Percentiles rank a stretch among this genome's conserved stretches.
Evolutionary conservation across 2,329 filamentous ascomycete species (phyloP).

Genomic region (Neonectria sp.): DNA sequence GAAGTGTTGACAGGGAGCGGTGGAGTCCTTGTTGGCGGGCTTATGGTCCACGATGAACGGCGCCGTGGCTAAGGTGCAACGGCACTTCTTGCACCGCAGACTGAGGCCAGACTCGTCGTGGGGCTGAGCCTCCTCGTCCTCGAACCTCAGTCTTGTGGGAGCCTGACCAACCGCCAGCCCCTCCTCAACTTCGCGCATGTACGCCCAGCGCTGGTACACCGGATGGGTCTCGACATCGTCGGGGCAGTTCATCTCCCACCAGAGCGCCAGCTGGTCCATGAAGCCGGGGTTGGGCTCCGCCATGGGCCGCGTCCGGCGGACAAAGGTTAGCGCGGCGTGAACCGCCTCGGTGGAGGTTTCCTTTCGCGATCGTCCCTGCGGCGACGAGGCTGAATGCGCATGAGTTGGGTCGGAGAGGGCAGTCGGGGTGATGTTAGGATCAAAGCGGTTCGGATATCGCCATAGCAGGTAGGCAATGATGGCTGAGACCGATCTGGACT

Average conservation of each 20-base stretch:
- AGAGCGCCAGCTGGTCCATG: slow-evolving; percentile 89
- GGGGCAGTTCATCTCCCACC: slow-evolving; percentile 89
- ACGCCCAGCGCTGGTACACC: slow-evolving; percentile 82
- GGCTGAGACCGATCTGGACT: slow-evolving; percentile 90
- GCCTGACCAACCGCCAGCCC: slow-evolving; percentile 81
- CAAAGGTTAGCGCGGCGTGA: slow-evolving; percentile 74
- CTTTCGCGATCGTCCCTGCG: slow-evolving; percentile 43
- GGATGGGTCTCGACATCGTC: slow-evolving; percentile 76
- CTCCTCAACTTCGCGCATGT: slow-evolving; percentile 68
- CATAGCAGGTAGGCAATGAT: slow-evolving; percentile 89
- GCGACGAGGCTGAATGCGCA: slow-evolving; percentile 26
- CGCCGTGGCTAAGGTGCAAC: slow-evolving; percentile 71
- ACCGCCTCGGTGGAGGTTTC: slow-evolving; percentile 65
- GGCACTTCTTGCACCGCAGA: slow-evolving; percentile 92
- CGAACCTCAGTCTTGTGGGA: slow-evolving; percentile 87
- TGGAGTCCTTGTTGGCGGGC: slow-evolving; percentile 43
- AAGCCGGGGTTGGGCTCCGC: slow-evolving; percentile 94
- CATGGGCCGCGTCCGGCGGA: slow-evolving; percentile 80
- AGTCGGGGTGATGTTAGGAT: slow-evolving; percentile 54
- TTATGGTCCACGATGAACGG: slow-evolving; percentile 78
- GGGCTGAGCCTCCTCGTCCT: slow-evolving; percentile 75
- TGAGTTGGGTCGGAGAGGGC: slow-evolving; percentile 38
- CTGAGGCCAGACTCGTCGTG: slow-evolving; percentile 47
- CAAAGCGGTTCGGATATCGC: slow-evolving; percentile 70
- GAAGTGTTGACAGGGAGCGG: slow-evolving; percentile 81